Conservation (phyloP, 352 stramenopile species). For the Globisporangium iwayamae region DNA sequence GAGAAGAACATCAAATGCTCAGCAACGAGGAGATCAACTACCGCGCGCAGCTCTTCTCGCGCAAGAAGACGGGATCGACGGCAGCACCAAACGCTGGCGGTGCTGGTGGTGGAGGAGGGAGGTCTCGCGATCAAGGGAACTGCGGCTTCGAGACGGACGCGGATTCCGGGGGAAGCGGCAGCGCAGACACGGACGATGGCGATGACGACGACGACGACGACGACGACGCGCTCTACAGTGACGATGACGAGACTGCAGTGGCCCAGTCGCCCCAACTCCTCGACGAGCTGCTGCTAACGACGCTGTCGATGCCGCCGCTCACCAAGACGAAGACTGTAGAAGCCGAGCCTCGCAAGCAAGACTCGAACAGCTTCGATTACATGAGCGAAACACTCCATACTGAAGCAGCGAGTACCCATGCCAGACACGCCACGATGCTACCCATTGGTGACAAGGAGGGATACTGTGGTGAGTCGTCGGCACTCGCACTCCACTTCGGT, state of each 20-base stretch:
- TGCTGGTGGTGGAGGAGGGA: conserved; percentile 19
- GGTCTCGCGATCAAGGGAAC: conserved; percentile 19
- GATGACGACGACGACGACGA: conserved; percentile 35
- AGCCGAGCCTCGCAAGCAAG: not conserved
- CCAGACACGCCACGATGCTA: not conserved
- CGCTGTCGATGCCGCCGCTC: conserved; percentile 62
- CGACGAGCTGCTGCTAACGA: conserved; percentile 73
- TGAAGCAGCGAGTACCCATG: not conserved
- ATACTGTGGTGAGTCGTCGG: conserved; percentile 38
- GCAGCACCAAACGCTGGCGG: not conserved
- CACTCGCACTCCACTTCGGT: conserved; percentile 34
- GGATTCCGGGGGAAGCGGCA: not conserved
- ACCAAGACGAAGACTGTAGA: conserved; percentile 21
- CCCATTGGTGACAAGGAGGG: conserved; percentile 21
- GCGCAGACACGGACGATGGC: conserved; percentile 6
- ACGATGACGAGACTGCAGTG: conserved; percentile 63
- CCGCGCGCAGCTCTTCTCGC: conserved; percentile 54
- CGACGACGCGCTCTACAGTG: conserved; percentile 38
- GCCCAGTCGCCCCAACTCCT: conserved; percentile 62
- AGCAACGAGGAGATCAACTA: conserved; percentile 66
- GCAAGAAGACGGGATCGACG: conserved; percentile 46
- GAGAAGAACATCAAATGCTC: conserved; percentile 30
- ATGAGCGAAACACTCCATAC: not conserved
- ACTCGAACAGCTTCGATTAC: not conserved
- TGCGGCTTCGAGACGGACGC: conserved; percentile 3